Evolutionary conservation across 768 basidiomycete genomes (phyloP).

Genomic region (Tylopilus felleus): DNA sequence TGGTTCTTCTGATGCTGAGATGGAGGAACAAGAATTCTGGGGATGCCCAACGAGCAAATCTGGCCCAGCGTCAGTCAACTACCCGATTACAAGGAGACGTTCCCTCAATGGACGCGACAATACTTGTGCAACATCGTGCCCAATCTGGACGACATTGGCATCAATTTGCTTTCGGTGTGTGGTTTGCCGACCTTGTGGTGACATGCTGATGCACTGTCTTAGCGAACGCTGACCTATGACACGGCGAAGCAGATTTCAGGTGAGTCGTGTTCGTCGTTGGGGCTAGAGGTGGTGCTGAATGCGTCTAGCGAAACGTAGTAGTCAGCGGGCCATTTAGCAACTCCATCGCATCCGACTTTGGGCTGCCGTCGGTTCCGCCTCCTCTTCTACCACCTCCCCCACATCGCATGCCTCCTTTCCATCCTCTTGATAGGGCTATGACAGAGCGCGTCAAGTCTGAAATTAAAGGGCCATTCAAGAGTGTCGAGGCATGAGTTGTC

Average conservation of each 20-base stretch:
- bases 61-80: slow-evolving; percentile 90
- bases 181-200: not conserved
- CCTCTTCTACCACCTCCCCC: slow-evolving; percentile 4
- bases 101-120: slow-evolving; percentile 90
- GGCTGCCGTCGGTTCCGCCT: slow-evolving; percentile 14
- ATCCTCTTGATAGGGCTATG: slow-evolving; percentile 14
- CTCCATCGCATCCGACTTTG: slow-evolving; percentile 19
- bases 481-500: slow-evolving; percentile 16
- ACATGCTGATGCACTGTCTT: slow-evolving; percentile 1
- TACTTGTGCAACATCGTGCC: slow-evolving; percentile 67
- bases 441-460: slow-evolving; percentile 23
- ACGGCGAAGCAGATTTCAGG: slow-evolving; percentile 91
- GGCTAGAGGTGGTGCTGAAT: slow-evolving; percentile 1
- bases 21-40: slow-evolving; percentile 73
- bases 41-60: slow-evolving; percentile 84
- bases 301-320: slow-evolving; percentile 55
- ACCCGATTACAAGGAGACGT: slow-evolving; percentile 94
- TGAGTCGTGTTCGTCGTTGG: slow-evolving; percentile 32
- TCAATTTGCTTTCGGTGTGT: slow-evolving; percentile 73
- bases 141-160: slow-evolving; percentile 69
- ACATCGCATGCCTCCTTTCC: slow-evolving; percentile 12
- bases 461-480: slow-evolving; percentile 20
- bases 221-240: slow-evolving; percentile 81
- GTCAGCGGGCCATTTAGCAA: slow-evolving; percentile 18
- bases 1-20: slow-evolving; percentile 3